These are phyloP conservation scores for Suillus variegatus DNA, from an alignment of 768 basidiomycete genomes.

Conservation along the genomic window DNA sequence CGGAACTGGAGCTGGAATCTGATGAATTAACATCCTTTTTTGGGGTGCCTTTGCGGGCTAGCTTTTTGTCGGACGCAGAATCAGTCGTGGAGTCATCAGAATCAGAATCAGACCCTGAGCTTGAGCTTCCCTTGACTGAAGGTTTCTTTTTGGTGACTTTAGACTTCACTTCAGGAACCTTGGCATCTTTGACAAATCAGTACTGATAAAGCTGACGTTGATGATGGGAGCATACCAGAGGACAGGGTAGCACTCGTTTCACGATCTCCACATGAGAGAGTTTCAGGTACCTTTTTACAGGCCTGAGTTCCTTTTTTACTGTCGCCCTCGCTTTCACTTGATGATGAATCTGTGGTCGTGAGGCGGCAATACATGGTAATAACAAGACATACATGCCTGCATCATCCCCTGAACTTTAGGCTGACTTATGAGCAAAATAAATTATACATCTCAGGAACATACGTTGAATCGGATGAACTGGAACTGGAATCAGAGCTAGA, in stretches of 20 bases:
- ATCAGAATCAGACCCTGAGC: conserved; percentile 25
- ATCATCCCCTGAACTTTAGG: conserved; percentile 19
- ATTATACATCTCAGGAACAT: conserved; percentile 6
- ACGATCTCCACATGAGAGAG: conserved; percentile 18
- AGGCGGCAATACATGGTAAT: conserved; percentile 22
- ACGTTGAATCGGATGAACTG: conserved; percentile 28
- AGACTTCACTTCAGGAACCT: not conserved
- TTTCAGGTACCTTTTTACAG: conserved; percentile 6
- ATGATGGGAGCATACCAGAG: conserved; percentile 18
- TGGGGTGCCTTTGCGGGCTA: not conserved
- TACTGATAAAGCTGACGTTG: not conserved
- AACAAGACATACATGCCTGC: conserved; percentile 23
- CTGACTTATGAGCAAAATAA: not conserved
- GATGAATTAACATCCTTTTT: not conserved
- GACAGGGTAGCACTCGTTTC: conserved; percentile 44
- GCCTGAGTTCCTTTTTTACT: conserved; percentile 3
- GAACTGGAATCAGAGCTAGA: conserved; percentile 28
- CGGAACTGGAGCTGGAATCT: not conserved
- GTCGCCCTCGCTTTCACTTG: conserved; percentile 12
- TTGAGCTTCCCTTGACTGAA: conserved; percentile 27
- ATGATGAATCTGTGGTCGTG: conserved; percentile 5
- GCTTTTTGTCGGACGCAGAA: not conserved
- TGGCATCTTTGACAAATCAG: conserved; percentile 1
- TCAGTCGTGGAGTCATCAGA: conserved; percentile 9
- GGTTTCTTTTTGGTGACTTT: not conserved